Evolutionary conservation across 345 rosid genomes (phyloP).

Genomic region (Iberis pinnata): DNA sequence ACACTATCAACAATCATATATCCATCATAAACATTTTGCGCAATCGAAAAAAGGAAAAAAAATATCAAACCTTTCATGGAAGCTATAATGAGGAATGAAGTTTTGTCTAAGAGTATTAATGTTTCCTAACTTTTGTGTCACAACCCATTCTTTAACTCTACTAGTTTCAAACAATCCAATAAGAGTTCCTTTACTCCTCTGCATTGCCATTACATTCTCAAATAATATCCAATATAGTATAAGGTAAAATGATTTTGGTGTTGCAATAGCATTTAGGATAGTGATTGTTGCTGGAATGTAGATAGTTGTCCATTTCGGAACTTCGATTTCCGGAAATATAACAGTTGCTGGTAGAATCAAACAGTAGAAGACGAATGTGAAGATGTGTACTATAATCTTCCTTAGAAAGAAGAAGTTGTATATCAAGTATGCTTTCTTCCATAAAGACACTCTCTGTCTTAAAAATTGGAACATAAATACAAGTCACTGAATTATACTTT

Average conservation of each 20-base stretch:
- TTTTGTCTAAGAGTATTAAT: slow-evolving; percentile 37
- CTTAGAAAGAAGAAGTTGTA: slow-evolving; percentile 88
- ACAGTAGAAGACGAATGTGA: slow-evolving; percentile 81
- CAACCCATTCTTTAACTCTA: slow-evolving; percentile 90
- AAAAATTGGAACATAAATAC: neutral
- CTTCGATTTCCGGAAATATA: slow-evolving; percentile 74
- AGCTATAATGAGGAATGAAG: slow-evolving; percentile 39
- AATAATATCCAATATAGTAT: slow-evolving; percentile 65
- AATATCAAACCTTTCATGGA: slow-evolving; percentile 53
- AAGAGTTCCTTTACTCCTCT: slow-evolving; percentile 76
- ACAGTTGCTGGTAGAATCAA: slow-evolving; percentile 73
- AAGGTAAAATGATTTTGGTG: slow-evolving; percentile 59
- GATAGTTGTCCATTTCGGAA: slow-evolving; percentile 83
- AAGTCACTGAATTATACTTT: neutral
- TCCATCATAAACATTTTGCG: neutral
- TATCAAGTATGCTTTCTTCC: slow-evolving; percentile 79
- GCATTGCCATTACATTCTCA: slow-evolving; percentile 90
- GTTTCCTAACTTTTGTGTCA: slow-evolving; percentile 84
- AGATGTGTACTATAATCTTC: slow-evolving; percentile 74
- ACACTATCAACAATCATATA: slow-evolving; percentile 5
- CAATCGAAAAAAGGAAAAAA: neutral
- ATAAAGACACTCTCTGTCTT: slow-evolving; percentile 56
- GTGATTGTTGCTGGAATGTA: slow-evolving; percentile 77
- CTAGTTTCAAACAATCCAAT: slow-evolving; percentile 81
- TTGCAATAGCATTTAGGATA: slow-evolving; percentile 70